Percentiles rank a stretch among this genome's conserved stretches.
Conservation (phyloP, 345 rosid species). For the Camelina laxa region DNA sequence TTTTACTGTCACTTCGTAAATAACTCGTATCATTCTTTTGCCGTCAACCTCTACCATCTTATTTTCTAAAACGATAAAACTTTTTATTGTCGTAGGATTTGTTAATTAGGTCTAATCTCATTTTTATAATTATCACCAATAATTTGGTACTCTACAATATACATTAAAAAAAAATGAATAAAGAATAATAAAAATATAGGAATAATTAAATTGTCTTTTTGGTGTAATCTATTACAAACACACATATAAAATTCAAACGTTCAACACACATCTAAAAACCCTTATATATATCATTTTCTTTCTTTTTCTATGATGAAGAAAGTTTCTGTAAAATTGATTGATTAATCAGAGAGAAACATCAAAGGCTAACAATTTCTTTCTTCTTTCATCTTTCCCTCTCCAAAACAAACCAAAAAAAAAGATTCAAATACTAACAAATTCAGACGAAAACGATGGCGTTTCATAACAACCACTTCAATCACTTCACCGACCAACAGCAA, state of each 20-base stretch:
- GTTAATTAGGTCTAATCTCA: conserved; percentile 21
- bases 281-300: conserved; percentile 8
- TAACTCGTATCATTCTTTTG: conserved; percentile 27
- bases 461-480: conserved; percentile 76
- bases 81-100: conserved; percentile 19
- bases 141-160: not conserved
- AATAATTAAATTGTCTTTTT: conserved; percentile 17
- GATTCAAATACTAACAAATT: not conserved
- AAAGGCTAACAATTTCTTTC: conserved; percentile 12
- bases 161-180: not conserved
- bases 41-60: conserved; percentile 25
- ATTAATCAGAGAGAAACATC: not conserved
- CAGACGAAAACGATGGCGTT: conserved; percentile 58
- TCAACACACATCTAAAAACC: conserved; percentile 23
- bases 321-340: conserved; percentile 1
- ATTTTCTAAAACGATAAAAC: not conserved
- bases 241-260: conserved; percentile 31
- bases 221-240: not conserved
- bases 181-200: not conserved
- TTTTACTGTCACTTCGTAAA: conserved; percentile 19
- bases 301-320: not conserved
- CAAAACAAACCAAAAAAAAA: not conserved
- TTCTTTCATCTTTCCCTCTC: conserved; percentile 36
- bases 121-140: not conserved
- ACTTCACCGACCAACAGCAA: conserved; percentile 61